Conservation (phyloP, 805 yeast genomes). For the Saccharomyces kudriavzevii region DNA sequence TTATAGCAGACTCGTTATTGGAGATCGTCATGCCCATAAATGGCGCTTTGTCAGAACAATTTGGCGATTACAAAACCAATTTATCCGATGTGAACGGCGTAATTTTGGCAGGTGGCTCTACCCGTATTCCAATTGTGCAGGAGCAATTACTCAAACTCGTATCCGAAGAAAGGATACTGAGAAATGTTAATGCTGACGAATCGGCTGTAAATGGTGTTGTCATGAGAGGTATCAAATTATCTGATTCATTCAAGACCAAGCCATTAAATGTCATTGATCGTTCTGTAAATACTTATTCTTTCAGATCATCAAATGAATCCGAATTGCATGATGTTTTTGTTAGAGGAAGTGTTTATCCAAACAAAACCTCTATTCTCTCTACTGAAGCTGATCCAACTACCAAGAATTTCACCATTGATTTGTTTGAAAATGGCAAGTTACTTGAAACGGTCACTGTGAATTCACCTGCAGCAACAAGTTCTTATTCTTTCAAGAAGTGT, state of each 20-base stretch:
- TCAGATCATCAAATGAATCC: constrained; percentile 19
- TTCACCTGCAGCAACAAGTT: constrained; percentile 22
- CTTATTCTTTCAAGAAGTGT: constrained; percentile 34
- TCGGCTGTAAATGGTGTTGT: constrained; percentile 87
- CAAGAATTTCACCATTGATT: constrained; percentile 30
- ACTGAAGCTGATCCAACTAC: constrained; percentile 26
- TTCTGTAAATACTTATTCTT: constrained; percentile 41
- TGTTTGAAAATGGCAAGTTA: constrained; percentile 22
- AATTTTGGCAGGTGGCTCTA: constrained; percentile 81
- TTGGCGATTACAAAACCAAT: constrained; percentile 20
- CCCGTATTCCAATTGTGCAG: constrained; percentile 84
- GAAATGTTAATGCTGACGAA: constrained; percentile 92
- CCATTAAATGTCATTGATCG: constrained; percentile 50
- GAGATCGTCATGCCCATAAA: constrained; percentile 48
- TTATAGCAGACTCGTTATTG: constrained; percentile 35
- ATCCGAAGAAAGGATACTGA: constrained; percentile 58
- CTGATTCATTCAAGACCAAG: constrained; percentile 59
- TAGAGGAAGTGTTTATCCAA: constrained; percentile 35
- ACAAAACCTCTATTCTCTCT: constrained; percentile 27
- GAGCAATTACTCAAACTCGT: constrained; percentile 44
- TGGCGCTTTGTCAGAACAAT: constrained; percentile 38
- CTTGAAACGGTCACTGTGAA: constrained; percentile 13
- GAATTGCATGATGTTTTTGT: constrained; percentile 36
- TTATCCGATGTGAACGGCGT: constrained; percentile 48
- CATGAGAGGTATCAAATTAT: constrained; percentile 67